Percentiles rank a stretch among this genome's conserved stretches.
phyloP scores from a whole-genome alignment of 78 protist species.

The Dictyostelium capitatum region DNA sequence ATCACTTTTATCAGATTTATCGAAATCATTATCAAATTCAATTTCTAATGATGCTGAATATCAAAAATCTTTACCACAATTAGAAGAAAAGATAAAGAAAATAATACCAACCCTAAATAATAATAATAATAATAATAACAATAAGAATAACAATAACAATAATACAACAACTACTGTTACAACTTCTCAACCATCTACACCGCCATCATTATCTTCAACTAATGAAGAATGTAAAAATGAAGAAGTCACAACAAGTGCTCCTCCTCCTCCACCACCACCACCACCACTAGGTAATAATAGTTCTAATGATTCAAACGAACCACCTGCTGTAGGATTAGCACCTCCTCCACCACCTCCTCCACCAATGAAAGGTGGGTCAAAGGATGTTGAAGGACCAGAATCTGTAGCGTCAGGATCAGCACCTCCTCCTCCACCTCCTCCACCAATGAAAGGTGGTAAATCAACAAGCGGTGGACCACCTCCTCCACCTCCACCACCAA shows the following conservation, averaged over 20 bases:
- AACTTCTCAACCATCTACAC: background rate
- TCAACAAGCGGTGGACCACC: slow-evolving; percentile 1
- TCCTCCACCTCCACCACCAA: slow-evolving; percentile 79
- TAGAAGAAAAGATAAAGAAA: slow-evolving; percentile 16
- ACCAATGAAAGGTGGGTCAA: background rate
- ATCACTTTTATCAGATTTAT: slow-evolving; percentile 2
- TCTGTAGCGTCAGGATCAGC: background rate
- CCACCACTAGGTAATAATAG: background rate
- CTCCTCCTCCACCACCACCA: background rate
- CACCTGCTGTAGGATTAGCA: background rate
- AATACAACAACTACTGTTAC: background rate
- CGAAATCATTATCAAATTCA: slow-evolving; percentile 40
- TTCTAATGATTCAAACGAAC: background rate
- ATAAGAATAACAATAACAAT: background rate
- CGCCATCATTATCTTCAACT: background rate
- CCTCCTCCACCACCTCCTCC: background rate
- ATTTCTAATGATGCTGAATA: background rate
- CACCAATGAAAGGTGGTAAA: slow-evolving; percentile 13
- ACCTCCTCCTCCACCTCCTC: slow-evolving; percentile 28
- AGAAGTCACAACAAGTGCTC: background rate
- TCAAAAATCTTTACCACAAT: background rate
- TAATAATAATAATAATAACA: background rate
- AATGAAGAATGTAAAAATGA: too few relatives aligned
- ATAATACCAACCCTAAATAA: background rate
- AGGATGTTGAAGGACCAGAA: background rate